A percentile compares a stretch with the other conserved stretches of the same genome.
Evolutionary conservation across 352 stramenopile species (phyloP).

Genomic region (Phytophthora idaei): DNA sequence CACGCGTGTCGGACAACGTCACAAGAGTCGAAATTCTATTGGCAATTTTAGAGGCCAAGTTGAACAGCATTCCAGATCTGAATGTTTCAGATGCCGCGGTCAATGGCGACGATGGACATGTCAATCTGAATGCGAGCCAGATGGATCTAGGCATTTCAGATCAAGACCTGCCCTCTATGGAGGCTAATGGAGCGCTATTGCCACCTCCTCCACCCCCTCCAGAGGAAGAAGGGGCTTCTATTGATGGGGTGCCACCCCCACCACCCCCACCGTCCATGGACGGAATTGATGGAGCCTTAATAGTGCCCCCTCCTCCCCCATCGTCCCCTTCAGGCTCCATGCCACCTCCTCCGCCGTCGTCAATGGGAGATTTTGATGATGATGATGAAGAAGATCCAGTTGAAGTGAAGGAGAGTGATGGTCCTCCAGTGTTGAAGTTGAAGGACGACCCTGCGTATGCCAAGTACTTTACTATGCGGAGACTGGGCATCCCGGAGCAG

Average conservation of each 20-base stretch:
- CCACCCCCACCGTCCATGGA: conserved; percentile 28
- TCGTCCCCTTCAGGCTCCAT: conserved; percentile 18
- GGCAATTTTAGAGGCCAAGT: conserved; percentile 85
- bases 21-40: conserved; percentile 86
- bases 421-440: conserved; percentile 67
- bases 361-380: conserved; percentile 37
- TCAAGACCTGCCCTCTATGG: conserved; percentile 63
- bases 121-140: conserved; percentile 20
- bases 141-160: conserved; percentile 69
- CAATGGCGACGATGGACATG: conserved; percentile 9
- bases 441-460: conserved; percentile 84
- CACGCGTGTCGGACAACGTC: conserved; percentile 70
- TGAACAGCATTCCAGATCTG: conserved; percentile 85
- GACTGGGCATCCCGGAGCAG: conserved; percentile 71
- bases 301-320: conserved; percentile 33
- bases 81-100: conserved; percentile 61
- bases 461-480: conserved; percentile 88
- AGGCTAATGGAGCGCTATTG: conserved; percentile 42
- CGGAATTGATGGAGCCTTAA: conserved; percentile 33
- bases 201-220: conserved; percentile 58
- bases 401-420: conserved; percentile 25
- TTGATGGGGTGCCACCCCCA: conserved; percentile 20
- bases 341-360: conserved; percentile 37
- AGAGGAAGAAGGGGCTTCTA: conserved; percentile 23
- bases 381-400: conserved; percentile 27